Base-by-base conservation (phyloP, 139 green algal genomes). In the Tetradesmus lagerheimii region DNA sequence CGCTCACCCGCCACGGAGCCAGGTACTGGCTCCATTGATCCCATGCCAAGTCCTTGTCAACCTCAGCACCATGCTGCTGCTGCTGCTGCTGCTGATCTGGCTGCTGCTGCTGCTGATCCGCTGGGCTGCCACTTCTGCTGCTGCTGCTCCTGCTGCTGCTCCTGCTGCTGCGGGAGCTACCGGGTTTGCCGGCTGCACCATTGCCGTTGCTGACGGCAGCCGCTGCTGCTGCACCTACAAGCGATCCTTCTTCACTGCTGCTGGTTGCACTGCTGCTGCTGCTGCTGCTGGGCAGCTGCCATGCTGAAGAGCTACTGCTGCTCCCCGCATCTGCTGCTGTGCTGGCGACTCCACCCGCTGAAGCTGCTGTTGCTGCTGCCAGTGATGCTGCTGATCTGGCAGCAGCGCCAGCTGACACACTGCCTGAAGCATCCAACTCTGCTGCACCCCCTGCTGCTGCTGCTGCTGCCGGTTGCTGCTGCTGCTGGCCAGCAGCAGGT, bases 1-100 rank as follows among this genome's bases (percentile, higher is more conserved):
- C 1, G 85, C 92, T 78, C 83, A 94, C 92, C 86, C 93, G 74
- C 93, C 91, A 94, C 0, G 93, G 93, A 12, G 85, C 91, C n/a
- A 95, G 82, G 41, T 80, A 86, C 75, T 94, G 91, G 9, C 83
- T 87, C 93, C 91, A 94, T 53, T 92, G 88, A 31, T 92, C 90
- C 39, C 91, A 94, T 9, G 90, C 85, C 39, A 80, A 83, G n/a
- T 90, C 85, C 8, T 78, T 85, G 18, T 90, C 81, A n/a, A n/a
- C 38, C 23, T 35, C 37, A 47, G 35, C 62, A 31, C 75, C 31
- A 25, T 50, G 39, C 45, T 62, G 29, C 1, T 29, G 76, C 50
- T 62, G 45, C 62, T 34, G 57, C 57, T 47, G 64, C 64, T 57
- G 62, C 41, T n/a, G 75, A 41, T 83, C 34, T 67, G 29, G 27